Evolutionary conservation across 129 eudicot species (phyloP).

Genomic region (Sambucus nigra): DNA sequence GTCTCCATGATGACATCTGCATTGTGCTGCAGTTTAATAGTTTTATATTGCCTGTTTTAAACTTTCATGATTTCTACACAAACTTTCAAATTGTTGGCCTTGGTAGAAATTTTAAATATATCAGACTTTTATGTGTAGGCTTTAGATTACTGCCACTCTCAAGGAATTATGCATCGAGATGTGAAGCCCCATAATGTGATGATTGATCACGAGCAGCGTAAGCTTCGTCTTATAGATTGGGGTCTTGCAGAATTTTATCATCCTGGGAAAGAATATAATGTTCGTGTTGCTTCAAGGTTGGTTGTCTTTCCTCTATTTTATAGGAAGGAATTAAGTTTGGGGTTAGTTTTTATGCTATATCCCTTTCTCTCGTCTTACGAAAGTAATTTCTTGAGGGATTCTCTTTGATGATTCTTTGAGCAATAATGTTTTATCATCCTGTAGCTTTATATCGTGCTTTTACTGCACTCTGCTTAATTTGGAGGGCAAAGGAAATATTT

Average conservation of each 20-base stretch:
- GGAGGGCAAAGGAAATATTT: not conserved
- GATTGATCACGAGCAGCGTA: constrained; percentile 90
- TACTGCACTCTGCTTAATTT: not conserved
- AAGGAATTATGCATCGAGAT: constrained; percentile 93
- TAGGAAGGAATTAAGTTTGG: not conserved
- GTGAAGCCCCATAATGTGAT: constrained; percentile 93
- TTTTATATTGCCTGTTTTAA: not conserved
- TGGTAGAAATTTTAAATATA: not conserved
- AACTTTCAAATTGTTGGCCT: not conserved
- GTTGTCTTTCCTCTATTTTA: not conserved
- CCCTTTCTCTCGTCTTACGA: not conserved
- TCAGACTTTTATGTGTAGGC: constrained; percentile 35
- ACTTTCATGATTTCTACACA: not conserved
- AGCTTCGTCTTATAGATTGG: constrained; percentile 91
- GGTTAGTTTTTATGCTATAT: not conserved
- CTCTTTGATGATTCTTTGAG: not conserved
- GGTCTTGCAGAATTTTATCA: constrained; percentile 91
- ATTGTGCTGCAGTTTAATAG: no score
- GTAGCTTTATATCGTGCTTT: not conserved
- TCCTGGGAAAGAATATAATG: constrained; percentile 86
- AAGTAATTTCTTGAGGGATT: not conserved
- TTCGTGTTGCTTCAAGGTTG: constrained; percentile 93
- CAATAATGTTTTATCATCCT: not conserved
- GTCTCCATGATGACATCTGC: no score
- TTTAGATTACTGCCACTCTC: constrained; percentile 87